A percentile compares a stretch with the other conserved stretches of the same genome.
phyloP scores from a whole-genome alignment of 2,329 filamentous ascomycete species.

The Ophiostoma ulmi region DNA sequence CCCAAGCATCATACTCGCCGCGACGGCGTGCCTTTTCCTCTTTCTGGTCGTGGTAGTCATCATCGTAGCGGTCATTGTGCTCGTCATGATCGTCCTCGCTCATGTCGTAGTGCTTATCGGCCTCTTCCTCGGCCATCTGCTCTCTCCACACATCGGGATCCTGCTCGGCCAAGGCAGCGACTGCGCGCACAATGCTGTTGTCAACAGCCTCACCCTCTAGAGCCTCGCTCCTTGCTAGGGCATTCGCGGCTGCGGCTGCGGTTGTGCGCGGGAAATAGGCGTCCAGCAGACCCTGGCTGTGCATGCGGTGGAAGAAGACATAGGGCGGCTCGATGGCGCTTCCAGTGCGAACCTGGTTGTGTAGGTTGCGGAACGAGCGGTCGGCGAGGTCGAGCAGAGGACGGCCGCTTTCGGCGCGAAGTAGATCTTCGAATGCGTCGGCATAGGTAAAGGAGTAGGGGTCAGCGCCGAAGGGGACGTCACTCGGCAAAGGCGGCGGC shows the following conservation, averaged over 20 bases:
- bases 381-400: slow-evolving; percentile 39
- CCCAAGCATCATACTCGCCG: neutral
- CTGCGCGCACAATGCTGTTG: slow-evolving; percentile 24
- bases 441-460: slow-evolving; percentile 46
- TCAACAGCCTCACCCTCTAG: neutral
- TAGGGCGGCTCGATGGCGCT: slow-evolving; percentile 37
- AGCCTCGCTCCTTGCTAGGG: neutral
- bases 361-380: slow-evolving; percentile 34
- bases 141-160: slow-evolving; percentile 27
- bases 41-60: neutral
- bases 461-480: slow-evolving; percentile 38
- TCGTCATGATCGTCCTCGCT: neutral
- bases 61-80: slow-evolving; percentile 15
- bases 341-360: slow-evolving; percentile 27
- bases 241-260: neutral
- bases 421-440: slow-evolving; percentile 55
- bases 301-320: slow-evolving; percentile 40
- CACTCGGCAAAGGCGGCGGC: slow-evolving; percentile 44
- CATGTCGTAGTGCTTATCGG: slow-evolving; percentile 17
- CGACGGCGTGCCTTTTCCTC: slow-evolving; percentile 12
- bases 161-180: slow-evolving; percentile 17
- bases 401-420: slow-evolving; percentile 43
- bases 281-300: slow-evolving; percentile 37
- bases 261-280: slow-evolving; percentile 32
- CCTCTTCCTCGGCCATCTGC: slow-evolving; percentile 20